phyloP scores from a whole-genome alignment of 1,139 yeast genomes.

The Yamadazyma sp. region DNA sequence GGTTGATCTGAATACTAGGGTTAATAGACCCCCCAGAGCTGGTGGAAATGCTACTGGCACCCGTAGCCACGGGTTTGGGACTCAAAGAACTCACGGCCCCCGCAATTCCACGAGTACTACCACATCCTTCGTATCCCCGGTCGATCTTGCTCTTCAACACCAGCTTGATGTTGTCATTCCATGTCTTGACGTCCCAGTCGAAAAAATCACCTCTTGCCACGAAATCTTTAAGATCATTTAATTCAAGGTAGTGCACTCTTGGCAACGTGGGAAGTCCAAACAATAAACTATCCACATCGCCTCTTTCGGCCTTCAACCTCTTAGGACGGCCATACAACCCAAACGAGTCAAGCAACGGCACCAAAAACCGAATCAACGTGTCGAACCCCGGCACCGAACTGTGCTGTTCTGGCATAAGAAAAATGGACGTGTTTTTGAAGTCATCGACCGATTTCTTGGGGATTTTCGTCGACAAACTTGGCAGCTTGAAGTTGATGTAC shows the following conservation, averaged over 20 bases:
- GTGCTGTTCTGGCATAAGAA: slow-evolving; percentile 93
- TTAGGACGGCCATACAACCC: slow-evolving; percentile 90
- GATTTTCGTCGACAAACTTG: slow-evolving; percentile 32
- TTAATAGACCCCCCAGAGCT: slow-evolving; percentile 3
- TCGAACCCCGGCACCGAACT: slow-evolving; percentile 94
- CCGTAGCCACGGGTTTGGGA: slow-evolving; percentile 17
- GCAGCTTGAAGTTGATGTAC: slow-evolving; percentile 60
- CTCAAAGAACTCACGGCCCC: slow-evolving; percentile 57
- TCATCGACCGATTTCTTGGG: slow-evolving; percentile 48
- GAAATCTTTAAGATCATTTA: slow-evolving; percentile 29
- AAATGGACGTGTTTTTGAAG: slow-evolving; percentile 76
- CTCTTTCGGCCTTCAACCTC: slow-evolving; percentile 82
- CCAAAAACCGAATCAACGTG: slow-evolving; percentile 81
- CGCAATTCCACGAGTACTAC: slow-evolving; percentile 59
- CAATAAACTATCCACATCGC: slow-evolving; percentile 72
- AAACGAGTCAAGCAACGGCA: slow-evolving; percentile 85
- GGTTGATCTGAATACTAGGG: slow-evolving; percentile 3
- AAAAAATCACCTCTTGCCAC: slow-evolving; percentile 23
- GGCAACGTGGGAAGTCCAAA: slow-evolving; percentile 94
- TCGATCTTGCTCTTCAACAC: slow-evolving; percentile 63
- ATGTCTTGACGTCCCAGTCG: slow-evolving; percentile 65
- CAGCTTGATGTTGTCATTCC: slow-evolving; percentile 67
- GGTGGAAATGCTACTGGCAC: background rate
- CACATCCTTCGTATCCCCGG: slow-evolving; percentile 83
- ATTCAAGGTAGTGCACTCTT: slow-evolving; percentile 70